Evolutionary conservation across 441 rosid species (phyloP).

Genomic region (Jatropha multifida): DNA sequence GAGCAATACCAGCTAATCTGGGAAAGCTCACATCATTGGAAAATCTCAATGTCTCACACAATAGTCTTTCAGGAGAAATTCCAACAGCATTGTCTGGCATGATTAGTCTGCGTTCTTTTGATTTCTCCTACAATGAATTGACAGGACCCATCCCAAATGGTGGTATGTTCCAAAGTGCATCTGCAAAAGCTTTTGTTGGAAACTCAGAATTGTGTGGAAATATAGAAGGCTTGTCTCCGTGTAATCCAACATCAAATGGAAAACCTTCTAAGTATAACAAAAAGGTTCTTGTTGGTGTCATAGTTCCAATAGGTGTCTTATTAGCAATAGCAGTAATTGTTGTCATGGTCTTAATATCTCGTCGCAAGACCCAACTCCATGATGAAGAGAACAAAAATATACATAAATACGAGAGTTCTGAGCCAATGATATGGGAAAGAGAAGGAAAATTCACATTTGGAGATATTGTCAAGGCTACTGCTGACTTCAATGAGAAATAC

Average conservation of each 20-base stretch:
- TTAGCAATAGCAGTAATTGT: slow-evolving; percentile 25
- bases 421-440: slow-evolving; percentile 52
- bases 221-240: slow-evolving; percentile 41
- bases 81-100: slow-evolving; percentile 45
- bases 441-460: slow-evolving; percentile 57
- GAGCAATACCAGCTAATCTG: slow-evolving; percentile 44
- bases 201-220: slow-evolving; percentile 66
- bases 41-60: slow-evolving; percentile 54
- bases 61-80: slow-evolving; percentile 52
- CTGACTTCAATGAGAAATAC: slow-evolving; percentile 46
- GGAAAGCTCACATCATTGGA: slow-evolving; percentile 44
- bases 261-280: slow-evolving; percentile 28
- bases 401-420: slow-evolving; percentile 16
- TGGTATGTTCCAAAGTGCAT: slow-evolving; percentile 41
- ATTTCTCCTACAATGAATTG: slow-evolving; percentile 59
- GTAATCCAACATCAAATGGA: slow-evolving; percentile 20
- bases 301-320: slow-evolving; percentile 41
- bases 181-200: slow-evolving; percentile 38
- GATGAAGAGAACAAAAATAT: slow-evolving; percentile 38
- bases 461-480: slow-evolving; percentile 57
- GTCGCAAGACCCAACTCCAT: slow-evolving; percentile 17
- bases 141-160: slow-evolving; percentile 48
- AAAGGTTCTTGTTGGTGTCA: slow-evolving; percentile 38
- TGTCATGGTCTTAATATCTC: slow-evolving; percentile 14
- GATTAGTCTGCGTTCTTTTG: slow-evolving; percentile 45